These are phyloP conservation scores for Gossypium bickii DNA, from an alignment of 345 rosid genomes.

Conservation along the genomic window DNA sequence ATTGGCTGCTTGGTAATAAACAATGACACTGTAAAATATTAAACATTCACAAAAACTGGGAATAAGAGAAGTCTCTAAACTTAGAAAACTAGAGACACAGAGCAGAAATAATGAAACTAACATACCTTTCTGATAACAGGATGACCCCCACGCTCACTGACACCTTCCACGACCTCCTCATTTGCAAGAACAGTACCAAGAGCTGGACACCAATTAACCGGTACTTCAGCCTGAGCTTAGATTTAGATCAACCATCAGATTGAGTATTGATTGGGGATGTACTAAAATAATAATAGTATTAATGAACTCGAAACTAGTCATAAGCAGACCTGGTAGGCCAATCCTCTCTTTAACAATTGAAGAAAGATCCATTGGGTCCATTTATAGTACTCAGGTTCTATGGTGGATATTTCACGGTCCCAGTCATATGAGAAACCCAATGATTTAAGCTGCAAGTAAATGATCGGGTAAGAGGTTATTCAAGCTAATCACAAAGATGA, in stretches of 20 bases:
- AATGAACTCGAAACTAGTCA: slow-evolving; percentile 12
- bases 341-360: slow-evolving; percentile 88
- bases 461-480: background rate
- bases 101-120: slow-evolving; percentile 3
- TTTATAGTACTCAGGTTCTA: slow-evolving; percentile 77
- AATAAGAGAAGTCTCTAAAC: slow-evolving; percentile 25
- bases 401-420: slow-evolving; percentile 96
- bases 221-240: slow-evolving; percentile 80
- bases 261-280: slow-evolving; percentile 19
- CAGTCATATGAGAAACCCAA: slow-evolving; percentile 93
- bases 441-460: slow-evolving; percentile 70
- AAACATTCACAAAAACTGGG: slow-evolving; percentile 23
- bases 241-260: slow-evolving; percentile 21
- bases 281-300: background rate
- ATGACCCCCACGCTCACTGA: slow-evolving; percentile 95
- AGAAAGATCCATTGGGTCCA: slow-evolving; percentile 99
- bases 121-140: slow-evolving; percentile 93
- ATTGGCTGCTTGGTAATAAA: slow-evolving; percentile 99
- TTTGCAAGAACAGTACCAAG: slow-evolving; percentile 98
- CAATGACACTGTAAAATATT: slow-evolving; percentile 90
- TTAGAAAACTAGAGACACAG: background rate
- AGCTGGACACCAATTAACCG: slow-evolving; percentile 98
- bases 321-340: slow-evolving; percentile 81
- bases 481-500: background rate
- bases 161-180: slow-evolving; percentile 97